These are phyloP conservation scores for Lepiota venenata DNA, from an alignment of 768 basidiomycete genomes.

Conservation along the genomic window DNA sequence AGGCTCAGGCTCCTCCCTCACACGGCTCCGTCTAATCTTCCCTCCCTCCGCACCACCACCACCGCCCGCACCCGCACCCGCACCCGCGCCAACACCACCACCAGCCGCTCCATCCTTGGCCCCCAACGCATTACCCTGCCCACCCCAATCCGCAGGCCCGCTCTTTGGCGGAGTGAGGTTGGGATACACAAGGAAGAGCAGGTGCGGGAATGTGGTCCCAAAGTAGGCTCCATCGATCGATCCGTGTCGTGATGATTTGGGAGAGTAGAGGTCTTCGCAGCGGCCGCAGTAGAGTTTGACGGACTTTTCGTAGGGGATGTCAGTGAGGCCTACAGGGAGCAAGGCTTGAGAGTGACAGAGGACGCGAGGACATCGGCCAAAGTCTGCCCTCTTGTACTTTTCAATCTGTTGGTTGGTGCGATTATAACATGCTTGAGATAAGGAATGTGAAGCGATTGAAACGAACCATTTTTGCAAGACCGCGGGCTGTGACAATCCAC, in stretches of 20 bases:
- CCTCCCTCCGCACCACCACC: conserved; percentile 21
- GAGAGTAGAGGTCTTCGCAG: conserved; percentile 98
- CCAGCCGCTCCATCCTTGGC: not conserved
- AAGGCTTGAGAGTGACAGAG: conserved; percentile 93
- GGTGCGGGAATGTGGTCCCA: conserved; percentile 96
- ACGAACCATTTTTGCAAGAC: conserved; percentile 90
- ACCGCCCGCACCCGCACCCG: conserved; percentile 15
- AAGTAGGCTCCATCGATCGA: conserved; percentile 99
- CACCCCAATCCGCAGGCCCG: conserved; percentile 36
- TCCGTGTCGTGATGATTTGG: conserved; percentile 95
- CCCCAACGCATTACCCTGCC: conserved; percentile 8
- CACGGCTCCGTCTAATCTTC: conserved; percentile 25
- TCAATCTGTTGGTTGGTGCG: too few species aligned
- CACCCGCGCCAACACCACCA: not conserved
- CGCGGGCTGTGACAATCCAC: conserved; percentile 94
- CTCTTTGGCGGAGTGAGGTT: conserved; percentile 85
- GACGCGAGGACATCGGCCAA: conserved; percentile 97
- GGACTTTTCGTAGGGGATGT: conserved; percentile 97
- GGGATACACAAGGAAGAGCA: conserved; percentile 96
- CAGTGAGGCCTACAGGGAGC: conserved; percentile 94
- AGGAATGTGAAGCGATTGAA: not conserved
- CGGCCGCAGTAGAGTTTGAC: conserved; percentile 98
- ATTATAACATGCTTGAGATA: too few species aligned
- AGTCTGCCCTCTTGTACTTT: conserved; percentile 98
- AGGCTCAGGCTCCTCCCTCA: conserved; percentile 54